These are phyloP conservation scores for Vigna mungo DNA, from an alignment of 306 rosid species.

Conservation along the genomic window DNA sequence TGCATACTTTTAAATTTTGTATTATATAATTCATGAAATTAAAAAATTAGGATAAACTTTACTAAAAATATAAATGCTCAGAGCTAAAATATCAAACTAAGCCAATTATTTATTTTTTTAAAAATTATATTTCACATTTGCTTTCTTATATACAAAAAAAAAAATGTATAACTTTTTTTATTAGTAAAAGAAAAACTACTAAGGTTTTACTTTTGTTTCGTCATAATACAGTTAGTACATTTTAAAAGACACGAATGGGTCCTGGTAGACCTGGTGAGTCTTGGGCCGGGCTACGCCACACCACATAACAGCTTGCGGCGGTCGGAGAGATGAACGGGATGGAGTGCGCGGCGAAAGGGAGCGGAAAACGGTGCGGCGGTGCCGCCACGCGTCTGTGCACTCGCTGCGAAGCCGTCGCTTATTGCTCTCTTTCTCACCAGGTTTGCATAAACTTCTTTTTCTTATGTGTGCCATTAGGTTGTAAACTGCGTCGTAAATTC, in stretches of 20 bases:
- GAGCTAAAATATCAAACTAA: no score
- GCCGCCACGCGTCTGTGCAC: slow-evolving; percentile 66
- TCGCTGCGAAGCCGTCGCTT: slow-evolving; percentile 86
- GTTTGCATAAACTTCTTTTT: slow-evolving; percentile 33
- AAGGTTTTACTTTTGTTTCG: no score
- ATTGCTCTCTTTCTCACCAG: slow-evolving; percentile 87
- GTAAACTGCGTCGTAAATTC: neutral
- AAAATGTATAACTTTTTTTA: no score
- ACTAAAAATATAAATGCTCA: no score
- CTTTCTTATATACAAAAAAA: no score
- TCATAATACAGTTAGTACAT: no score
- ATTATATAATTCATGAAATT: no score
- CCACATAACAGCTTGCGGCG: neutral
- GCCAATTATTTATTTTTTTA: no score
- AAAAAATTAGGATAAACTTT: no score
- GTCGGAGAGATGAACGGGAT: slow-evolving; percentile 40
- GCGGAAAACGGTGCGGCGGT: slow-evolving; percentile 68
- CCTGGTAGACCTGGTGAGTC: neutral
- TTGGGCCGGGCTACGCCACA: neutral
- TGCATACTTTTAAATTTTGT: no score
- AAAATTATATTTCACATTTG: no score
- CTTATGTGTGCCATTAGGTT: neutral
- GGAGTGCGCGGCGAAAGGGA: slow-evolving; percentile 90
- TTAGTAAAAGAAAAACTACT: no score
- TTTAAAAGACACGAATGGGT: neutral